Base-by-base conservation (phyloP, 331 rosid genomes). In the Stylosanthes scabra region DNA sequence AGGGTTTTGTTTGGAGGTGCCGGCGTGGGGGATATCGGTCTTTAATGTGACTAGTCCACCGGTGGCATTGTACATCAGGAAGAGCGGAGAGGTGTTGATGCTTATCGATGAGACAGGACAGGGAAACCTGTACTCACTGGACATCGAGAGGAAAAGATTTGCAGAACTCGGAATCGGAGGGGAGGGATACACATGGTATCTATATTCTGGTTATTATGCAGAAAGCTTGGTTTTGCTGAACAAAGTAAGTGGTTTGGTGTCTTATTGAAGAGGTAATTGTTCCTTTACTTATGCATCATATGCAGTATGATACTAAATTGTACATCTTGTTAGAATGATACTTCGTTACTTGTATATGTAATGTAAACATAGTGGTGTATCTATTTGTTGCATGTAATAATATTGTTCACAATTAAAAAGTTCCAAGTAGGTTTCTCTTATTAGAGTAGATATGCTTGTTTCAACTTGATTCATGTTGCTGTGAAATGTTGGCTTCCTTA, bases 191-290 rank as follows among this genome's bases (percentile, higher is more conserved):
- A 28, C 51, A 4, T 62, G 66, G 71, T 59, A 15, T 58, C 2
- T 44, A 4, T 72, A 72, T 60, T 41, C 65, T 58, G 70, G 68
- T 40, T 66, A 79, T 66, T 79, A 79, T 72, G 39, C 78, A 41
- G 78, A 72, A 49, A 79, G 74, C 40, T 79, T 79, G 8, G 68
- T 78, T 64, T 71, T 78, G 8, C 70, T 79, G 12, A 37, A 72
- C 57, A 72, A 49, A 49, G 37, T 65, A 50, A 58, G 37, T 25
- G 50, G 34, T 13, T 9, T 59, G 41, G 70, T 72, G 27, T 50
- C 78, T 59, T 79, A 79, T 47, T 79, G 45, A 79, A 65, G 4
- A 14, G 78, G 74, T 72, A 72, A 72, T 34, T 59, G 2, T 29
- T 77, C 13, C 11, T 1, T 39, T 77, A 12, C 29, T 40, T 13